Evolutionary conservation across 192 early-diverging fungal species (phyloP), one percentile per base, ranked within the genome.

Genomic region (Podila horticola): DNA sequence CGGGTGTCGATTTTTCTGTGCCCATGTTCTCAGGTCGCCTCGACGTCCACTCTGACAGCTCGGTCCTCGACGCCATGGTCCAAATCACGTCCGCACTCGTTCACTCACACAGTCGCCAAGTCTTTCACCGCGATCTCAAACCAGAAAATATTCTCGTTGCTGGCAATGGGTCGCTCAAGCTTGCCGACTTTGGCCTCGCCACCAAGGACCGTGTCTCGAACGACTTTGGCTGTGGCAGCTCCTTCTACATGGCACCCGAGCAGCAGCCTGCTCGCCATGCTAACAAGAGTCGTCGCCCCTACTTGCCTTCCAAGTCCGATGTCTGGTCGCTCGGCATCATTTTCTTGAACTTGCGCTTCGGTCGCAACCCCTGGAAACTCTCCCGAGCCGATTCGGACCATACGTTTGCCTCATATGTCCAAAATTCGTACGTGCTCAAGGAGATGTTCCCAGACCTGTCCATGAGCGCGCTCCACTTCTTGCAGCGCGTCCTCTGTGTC

Each of bases 41-140:
- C 22, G 50, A 81, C 30, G 77, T 81, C 36, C 77, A 81, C 58
- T 81, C 77, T 15, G 77, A 81, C 28, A 26, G 62, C 50, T 81
- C 77, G 52, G 77, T 94, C 73, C 86, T 93, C 17, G 88, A 91
- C 62, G 93, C 95, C 28, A 88, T 95, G 52, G 81, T 79, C 19
- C 90, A 94, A 82, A 92, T 90, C 72, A 94, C 94, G 70, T 84
- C 86, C 29, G 77, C 77, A 22, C 22, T 81, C 22, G 77, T 62
- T 4, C 77, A 81, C 48, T 29, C 77, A 1, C 77, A 81, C 67
- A 36, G 15, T 20, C 70, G 19, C 75, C 84, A 75, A 91, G 91
- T 96, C 58, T 96, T 94, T 85, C 97, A 97, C 82, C 92, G 97
- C 68, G 96, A 98, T 82, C 72, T 98, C 68, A 97, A 98, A 84